Evolutionary conservation across 306 rosid genomes (phyloP).

Genomic region (Delonix regia): DNA sequence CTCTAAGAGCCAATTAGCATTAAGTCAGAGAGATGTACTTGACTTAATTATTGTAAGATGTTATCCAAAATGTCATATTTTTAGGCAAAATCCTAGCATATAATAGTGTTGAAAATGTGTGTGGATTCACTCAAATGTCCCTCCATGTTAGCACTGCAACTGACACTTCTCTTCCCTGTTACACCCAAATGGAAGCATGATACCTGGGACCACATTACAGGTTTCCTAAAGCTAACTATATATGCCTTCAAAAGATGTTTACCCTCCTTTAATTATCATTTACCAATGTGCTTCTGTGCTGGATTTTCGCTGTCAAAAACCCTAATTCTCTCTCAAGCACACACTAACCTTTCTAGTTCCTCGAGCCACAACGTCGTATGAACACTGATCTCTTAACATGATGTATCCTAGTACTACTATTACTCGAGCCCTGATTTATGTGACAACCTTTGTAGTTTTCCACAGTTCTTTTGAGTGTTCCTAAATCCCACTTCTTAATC

Average conservation of each 20-base stretch:
- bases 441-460: neutral
- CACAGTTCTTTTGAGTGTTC: neutral
- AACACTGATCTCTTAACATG: constrained; percentile 34
- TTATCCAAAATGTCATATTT: constrained; percentile 42
- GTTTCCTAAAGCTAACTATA: constrained; percentile 65
- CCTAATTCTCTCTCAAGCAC: constrained; percentile 1
- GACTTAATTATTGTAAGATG: constrained; percentile 43
- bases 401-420: constrained; percentile 24
- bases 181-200: constrained; percentile 66
- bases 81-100: constrained; percentile 61
- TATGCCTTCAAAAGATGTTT: constrained; percentile 44
- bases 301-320: constrained; percentile 29
- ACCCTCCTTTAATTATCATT: constrained; percentile 41
- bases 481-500: constrained; percentile 19
- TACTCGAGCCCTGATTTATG: constrained; percentile 15
- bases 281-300: constrained; percentile 41
- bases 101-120: constrained; percentile 59
- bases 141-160: constrained; percentile 57
- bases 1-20: constrained; percentile 50
- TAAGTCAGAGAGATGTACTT: constrained; percentile 44
- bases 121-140: constrained; percentile 58
- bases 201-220: constrained; percentile 70
- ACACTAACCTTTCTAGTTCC: constrained; percentile 35
- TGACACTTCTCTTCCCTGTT: constrained; percentile 65
- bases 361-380: constrained; percentile 38